Percentiles rank a stretch among this genome's conserved stretches.
Evolutionary conservation across 2,329 filamentous ascomycete species (phyloP).

Genomic region (Aspergillus persii): DNA sequence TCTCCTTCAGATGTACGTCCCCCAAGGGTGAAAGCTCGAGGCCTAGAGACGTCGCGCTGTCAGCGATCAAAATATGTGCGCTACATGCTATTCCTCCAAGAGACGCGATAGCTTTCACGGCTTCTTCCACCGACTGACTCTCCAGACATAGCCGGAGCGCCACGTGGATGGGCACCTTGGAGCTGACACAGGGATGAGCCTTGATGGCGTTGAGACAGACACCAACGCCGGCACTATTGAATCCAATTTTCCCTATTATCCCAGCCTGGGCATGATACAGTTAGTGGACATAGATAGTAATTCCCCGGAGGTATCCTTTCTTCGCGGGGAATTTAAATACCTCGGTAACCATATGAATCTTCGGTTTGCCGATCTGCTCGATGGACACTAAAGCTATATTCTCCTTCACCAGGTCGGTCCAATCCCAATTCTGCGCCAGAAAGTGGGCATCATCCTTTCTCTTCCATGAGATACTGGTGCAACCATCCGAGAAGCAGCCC

Average conservation of each 20-base stretch:
- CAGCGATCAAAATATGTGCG: slow-evolving; percentile 57
- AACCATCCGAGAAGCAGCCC: slow-evolving; percentile 57
- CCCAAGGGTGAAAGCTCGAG: slow-evolving; percentile 31
- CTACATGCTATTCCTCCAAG: slow-evolving; percentile 53
- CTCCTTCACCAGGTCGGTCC: slow-evolving; percentile 51
- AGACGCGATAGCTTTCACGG: slow-evolving; percentile 45
- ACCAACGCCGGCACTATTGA: slow-evolving; percentile 60
- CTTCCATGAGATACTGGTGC: slow-evolving; percentile 55
- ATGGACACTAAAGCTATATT: slow-evolving; percentile 55
- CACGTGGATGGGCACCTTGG: slow-evolving; percentile 59
- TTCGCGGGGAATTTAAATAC: slow-evolving; percentile 10
- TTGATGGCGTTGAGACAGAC: slow-evolving; percentile 62
- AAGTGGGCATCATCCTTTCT: slow-evolving; percentile 36
- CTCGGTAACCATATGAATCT: slow-evolving; percentile 56
- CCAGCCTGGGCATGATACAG: slow-evolving; percentile 39
- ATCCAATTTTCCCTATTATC: slow-evolving; percentile 64
- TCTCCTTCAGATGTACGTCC: slow-evolving; percentile 34
- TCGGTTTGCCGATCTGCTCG: slow-evolving; percentile 44
- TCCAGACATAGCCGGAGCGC: slow-evolving; percentile 58
- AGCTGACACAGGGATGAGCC: slow-evolving; percentile 53
- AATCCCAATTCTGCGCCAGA: slow-evolving; percentile 61
- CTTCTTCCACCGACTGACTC: slow-evolving; percentile 46
- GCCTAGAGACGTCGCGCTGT: slow-evolving; percentile 33
- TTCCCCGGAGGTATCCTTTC: neutral
- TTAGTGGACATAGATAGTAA: neutral